phyloP scores from a whole-genome alignment of 345 rosid genomes.

The Cochlearia excelsa region DNA sequence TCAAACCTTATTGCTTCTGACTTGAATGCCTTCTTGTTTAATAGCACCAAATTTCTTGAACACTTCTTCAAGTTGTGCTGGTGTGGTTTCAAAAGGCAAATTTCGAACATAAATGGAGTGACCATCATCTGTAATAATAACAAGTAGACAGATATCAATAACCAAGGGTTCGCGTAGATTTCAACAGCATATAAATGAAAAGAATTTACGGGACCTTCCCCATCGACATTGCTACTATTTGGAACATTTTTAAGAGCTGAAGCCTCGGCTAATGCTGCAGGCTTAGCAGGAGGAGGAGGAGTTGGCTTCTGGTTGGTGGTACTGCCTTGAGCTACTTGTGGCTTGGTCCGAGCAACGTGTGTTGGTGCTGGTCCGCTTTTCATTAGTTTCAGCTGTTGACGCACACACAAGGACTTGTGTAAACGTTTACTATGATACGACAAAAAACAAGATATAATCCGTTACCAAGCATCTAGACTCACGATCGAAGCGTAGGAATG shows the following conservation, averaged over 20 bases:
- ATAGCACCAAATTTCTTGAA: constrained; percentile 73
- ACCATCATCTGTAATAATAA: constrained; percentile 48
- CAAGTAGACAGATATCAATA: neutral
- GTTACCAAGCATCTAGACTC: constrained; percentile 32
- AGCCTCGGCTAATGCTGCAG: constrained; percentile 35
- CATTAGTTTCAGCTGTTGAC: constrained; percentile 55
- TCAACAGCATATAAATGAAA: constrained; percentile 3
- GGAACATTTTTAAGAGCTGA: constrained; percentile 27
- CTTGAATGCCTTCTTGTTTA: constrained; percentile 65
- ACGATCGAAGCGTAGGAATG: constrained; percentile 60
- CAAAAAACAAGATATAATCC: neutral
- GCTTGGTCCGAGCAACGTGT: constrained; percentile 42
- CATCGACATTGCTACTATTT: constrained; percentile 47
- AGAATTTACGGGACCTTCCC: constrained; percentile 44
- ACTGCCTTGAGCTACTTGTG: constrained; percentile 34
- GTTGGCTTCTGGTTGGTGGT: constrained; percentile 34
- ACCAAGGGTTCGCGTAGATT: constrained; percentile 3
- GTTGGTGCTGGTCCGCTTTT: constrained; percentile 53
- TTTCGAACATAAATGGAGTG: constrained; percentile 66
- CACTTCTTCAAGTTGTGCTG: constrained; percentile 53
- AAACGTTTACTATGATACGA: neutral
- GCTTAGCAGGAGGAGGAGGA: constrained; percentile 39
- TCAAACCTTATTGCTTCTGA: constrained; percentile 66
- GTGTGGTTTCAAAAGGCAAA: constrained; percentile 45
- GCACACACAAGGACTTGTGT: constrained; percentile 3